These are phyloP conservation scores for Erigeron canadensis DNA, from an alignment of 129 eudicot species.

Conservation along the genomic window DNA sequence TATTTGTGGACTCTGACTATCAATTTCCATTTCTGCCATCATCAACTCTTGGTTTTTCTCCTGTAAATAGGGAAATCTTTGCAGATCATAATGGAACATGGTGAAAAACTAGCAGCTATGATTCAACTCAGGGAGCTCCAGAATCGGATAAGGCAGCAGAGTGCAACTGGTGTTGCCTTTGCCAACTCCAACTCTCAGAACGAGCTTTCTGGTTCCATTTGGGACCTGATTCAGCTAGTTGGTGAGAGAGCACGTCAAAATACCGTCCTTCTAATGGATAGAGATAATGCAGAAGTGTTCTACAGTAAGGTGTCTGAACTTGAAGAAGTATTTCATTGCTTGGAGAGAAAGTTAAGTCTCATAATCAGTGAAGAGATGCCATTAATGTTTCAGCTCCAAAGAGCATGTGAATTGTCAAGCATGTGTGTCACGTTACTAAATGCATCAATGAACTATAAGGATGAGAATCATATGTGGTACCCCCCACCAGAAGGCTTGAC, in stretches of 20 bases:
- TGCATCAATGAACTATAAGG: constrained; percentile 62
- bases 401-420: constrained; percentile 81
- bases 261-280: constrained; percentile 92
- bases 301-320: constrained; percentile 88
- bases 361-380: constrained; percentile 58
- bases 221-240: constrained; percentile 92
- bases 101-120: constrained; percentile 89
- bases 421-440: constrained; percentile 68
- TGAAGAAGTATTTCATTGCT: constrained; percentile 75
- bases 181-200: constrained; percentile 43
- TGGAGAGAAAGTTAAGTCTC: constrained; percentile 62
- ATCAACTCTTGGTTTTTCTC: neutral
- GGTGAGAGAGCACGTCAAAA: constrained; percentile 86
- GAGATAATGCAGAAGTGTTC: constrained; percentile 95
- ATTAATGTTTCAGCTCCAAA: constrained; percentile 46
- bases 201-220: constrained; percentile 72
- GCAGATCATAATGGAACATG: constrained; percentile 93
- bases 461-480: constrained; percentile 89
- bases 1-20: neutral
- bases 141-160: constrained; percentile 57
- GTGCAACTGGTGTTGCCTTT: constrained; percentile 42
- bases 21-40: neutral
- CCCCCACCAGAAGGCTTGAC: constrained; percentile 87
- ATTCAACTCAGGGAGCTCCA: constrained; percentile 83
- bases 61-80: constrained; percentile 64